Percentiles rank a stretch among this genome's conserved stretches.
These are phyloP conservation scores for Ceratocystis eucalypticola DNA, from an alignment of 2,329 filamentous ascomycete species.

Conservation along the genomic window DNA sequence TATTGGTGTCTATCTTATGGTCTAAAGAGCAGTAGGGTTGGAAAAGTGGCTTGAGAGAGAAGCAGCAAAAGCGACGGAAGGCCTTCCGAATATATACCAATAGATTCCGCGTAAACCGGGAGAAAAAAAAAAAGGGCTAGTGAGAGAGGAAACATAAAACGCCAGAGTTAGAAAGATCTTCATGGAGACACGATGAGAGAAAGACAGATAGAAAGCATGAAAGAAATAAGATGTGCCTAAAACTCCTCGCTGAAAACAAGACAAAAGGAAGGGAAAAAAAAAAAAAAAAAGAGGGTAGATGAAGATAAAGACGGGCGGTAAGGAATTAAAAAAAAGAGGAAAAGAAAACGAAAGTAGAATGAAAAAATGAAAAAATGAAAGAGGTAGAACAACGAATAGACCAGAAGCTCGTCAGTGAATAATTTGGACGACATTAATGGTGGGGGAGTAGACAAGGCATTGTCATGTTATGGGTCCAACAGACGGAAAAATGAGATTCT, in stretches of 20 bases:
- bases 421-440: no score
- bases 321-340: background rate
- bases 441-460: no score
- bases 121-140: background rate
- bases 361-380: background rate
- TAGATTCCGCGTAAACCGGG: background rate
- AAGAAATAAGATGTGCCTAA: background rate
- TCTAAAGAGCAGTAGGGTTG: background rate
- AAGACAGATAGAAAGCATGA: background rate
- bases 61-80: background rate
- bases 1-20: background rate
- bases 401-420: no score
- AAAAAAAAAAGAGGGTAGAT: background rate
- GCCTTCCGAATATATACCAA: background rate
- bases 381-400: background rate
- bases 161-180: background rate
- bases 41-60: background rate
- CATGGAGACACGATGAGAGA: background rate
- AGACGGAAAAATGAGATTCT: no score
- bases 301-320: background rate
- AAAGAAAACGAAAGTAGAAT: background rate
- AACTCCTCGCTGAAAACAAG: conserved; percentile 18
- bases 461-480: no score
- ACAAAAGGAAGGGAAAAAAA: background rate
- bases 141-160: no score